Conservation (phyloP, 75 land plant genomes). For the Cupressus sempervirens region DNA sequence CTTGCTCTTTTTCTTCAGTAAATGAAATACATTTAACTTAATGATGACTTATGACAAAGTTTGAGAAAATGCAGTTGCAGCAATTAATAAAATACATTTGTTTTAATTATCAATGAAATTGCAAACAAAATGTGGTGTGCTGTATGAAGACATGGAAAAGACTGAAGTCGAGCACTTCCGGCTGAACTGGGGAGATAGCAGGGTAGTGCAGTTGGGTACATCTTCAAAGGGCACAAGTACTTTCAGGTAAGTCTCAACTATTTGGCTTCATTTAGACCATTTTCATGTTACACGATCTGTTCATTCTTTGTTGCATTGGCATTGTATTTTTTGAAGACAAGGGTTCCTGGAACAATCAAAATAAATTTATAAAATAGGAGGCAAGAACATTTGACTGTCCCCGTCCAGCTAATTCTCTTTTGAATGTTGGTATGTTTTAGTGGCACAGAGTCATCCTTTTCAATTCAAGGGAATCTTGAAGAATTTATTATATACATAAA, state of each 20-base stretch:
- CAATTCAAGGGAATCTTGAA: slow-evolving; percentile 11
- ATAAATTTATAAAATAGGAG: not conserved
- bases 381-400: not conserved
- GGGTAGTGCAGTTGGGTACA: not conserved
- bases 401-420: not conserved
- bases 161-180: not conserved
- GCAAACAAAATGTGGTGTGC: not conserved
- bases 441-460: slow-evolving; percentile 1
- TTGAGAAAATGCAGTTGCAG: not conserved
- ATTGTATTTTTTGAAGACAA: not conserved
- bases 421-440: slow-evolving; percentile 1
- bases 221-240: not conserved
- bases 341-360: not conserved
- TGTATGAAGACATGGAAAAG: not conserved
- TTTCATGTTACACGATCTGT: not conserved
- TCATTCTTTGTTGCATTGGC: not conserved
- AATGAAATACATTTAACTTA: not conserved
- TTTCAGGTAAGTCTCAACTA: not conserved
- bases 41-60: not conserved
- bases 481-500: not conserved
- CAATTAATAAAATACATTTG: too few species aligned
- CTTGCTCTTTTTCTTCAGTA: too few species aligned
- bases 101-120: not conserved
- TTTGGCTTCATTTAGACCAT: not conserved
- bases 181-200: not conserved